phyloP scores from a whole-genome alignment of 2,329 filamentous ascomycete species.

The Botrytis fabae region DNA sequence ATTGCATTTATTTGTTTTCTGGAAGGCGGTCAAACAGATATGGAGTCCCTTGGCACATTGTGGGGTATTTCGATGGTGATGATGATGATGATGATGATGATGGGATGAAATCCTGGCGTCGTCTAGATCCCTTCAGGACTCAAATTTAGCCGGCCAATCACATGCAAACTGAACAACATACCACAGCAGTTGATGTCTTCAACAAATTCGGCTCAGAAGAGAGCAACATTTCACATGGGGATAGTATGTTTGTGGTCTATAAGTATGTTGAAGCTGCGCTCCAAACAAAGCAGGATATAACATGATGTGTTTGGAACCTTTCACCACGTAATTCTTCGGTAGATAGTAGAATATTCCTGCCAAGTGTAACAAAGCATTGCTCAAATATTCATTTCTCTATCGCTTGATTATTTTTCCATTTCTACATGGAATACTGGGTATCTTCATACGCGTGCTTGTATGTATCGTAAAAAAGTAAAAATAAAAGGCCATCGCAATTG shows the following conservation, averaged over 20 bases:
- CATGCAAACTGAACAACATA: neutral
- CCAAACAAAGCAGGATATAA: neutral
- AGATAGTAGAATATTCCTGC: slow-evolving; percentile 10
- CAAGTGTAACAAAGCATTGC: slow-evolving; percentile 8
- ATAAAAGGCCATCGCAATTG: neutral
- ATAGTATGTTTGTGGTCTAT: neutral
- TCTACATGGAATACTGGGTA: neutral
- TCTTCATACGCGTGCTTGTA: neutral
- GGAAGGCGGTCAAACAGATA: neutral
- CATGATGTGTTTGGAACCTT: slow-evolving; percentile 1
- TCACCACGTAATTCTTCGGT: neutral
- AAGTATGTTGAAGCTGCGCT: neutral
- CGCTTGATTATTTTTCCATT: neutral
- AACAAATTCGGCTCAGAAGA: neutral
- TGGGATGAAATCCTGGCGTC: neutral
- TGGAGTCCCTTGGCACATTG: neutral
- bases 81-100: neutral
- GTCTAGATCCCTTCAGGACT: neutral
- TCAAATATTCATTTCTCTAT: neutral
- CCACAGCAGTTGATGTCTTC: neutral
- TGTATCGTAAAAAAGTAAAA: neutral
- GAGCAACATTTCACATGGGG: neutral
- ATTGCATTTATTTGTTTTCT: neutral
- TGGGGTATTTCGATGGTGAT: neutral
- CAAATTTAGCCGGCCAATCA: slow-evolving; percentile 2